A percentile compares a stretch with the other conserved stretches of the same genome.
These are phyloP conservation scores for Phalaenopsis hybrid DNA, from an alignment of 116 monocot species.

Conservation along the genomic window DNA sequence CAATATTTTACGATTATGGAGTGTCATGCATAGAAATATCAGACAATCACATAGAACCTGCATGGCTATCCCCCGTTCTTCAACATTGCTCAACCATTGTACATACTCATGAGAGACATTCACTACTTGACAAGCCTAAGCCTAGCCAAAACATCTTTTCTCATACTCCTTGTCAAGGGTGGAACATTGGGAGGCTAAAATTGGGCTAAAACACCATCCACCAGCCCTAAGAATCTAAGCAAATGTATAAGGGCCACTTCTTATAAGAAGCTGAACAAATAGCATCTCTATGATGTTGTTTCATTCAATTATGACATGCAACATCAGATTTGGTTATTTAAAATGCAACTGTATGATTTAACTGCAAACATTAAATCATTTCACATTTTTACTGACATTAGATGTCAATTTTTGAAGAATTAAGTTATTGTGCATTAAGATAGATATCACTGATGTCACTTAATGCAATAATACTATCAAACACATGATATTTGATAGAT, in stretches of 20 bases:
- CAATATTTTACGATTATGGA: background rate
- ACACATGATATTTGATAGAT: background rate
- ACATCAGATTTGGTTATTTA: background rate
- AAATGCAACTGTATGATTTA: background rate
- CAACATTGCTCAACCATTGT: background rate
- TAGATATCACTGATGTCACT: background rate
- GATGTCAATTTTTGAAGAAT: background rate
- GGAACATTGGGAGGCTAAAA: background rate
- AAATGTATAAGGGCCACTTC: background rate
- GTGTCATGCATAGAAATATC: background rate
- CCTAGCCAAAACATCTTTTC: background rate
- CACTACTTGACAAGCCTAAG: background rate
- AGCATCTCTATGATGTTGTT: background rate
- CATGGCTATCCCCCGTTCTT: background rate
- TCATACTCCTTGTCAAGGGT: background rate
- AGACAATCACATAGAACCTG: background rate
- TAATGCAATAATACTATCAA: too few species aligned
- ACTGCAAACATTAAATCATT: background rate
- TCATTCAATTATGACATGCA: background rate
- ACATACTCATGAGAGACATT: background rate
- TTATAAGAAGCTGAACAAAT: background rate
- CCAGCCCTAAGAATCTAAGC: background rate
- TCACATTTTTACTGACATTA: background rate
- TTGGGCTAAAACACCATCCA: background rate
- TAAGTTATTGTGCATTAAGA: background rate